Conservation (phyloP, 1,139 yeast genomes). For the Geotrichum europaeum region DNA sequence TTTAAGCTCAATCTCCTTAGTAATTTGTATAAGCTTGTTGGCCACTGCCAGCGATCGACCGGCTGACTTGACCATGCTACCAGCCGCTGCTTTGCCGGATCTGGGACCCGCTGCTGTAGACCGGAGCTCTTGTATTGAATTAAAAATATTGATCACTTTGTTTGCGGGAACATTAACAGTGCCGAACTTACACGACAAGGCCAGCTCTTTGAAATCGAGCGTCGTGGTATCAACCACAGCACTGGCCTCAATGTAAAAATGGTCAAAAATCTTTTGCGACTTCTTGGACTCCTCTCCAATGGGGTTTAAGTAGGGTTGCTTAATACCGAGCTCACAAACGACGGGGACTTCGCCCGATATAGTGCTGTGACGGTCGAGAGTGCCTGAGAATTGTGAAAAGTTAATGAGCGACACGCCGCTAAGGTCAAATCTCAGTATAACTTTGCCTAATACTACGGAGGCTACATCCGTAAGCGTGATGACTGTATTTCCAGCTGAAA, state of each 20-base stretch:
- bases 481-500: constrained; percentile 26
- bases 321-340: constrained; percentile 23
- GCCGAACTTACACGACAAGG: constrained; percentile 31
- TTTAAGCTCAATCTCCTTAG: constrained; percentile 35
- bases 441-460: constrained; percentile 29
- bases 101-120: not conserved
- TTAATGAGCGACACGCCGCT: constrained; percentile 20
- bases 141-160: constrained; percentile 20
- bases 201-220: constrained; percentile 32
- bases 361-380: constrained; percentile 31
- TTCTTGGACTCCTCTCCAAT: not conserved
- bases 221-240: constrained; percentile 33
- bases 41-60: not conserved
- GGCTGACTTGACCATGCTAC: not conserved
- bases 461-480: constrained; percentile 26
- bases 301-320: constrained; percentile 30
- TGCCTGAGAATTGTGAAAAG: constrained; percentile 31
- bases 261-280: constrained; percentile 29
- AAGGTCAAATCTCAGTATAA: constrained; percentile 28
- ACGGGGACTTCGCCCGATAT: constrained; percentile 31
- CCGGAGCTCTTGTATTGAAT: constrained; percentile 7
- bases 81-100: not conserved
- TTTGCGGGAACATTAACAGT: constrained; percentile 24
- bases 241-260: constrained; percentile 29
- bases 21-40: constrained; percentile 32